Base-by-base conservation (phyloP, 768 basidiomycete genomes). In the Mycena chlorophos region DNA sequence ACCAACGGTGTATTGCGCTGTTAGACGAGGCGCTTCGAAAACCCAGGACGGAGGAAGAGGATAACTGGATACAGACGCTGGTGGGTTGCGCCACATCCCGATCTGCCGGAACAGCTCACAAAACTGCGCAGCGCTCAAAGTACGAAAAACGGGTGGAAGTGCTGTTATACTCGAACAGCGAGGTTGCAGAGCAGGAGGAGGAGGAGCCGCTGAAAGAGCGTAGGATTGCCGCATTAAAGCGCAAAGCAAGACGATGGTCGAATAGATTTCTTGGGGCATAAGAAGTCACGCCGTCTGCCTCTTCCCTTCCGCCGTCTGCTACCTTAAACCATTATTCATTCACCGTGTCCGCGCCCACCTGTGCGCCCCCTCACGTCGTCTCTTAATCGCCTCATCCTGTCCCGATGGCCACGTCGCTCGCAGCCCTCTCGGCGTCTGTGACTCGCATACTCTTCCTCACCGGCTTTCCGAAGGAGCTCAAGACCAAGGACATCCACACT, bases 381-480 rank as follows among this genome's bases (percentile, higher is more conserved):
- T 43, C 57, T 51, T 58, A 58, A 40, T 61, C 64, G 63, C 59
- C 60, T 60, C 69, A 55, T 61, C 51, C n/a, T n/a, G 56, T 58
- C 38, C 39, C 64, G 67, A 90, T 89, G 88, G 78, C 88, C 62
- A 73, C 87, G 57, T 83, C 87, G 26, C 84, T 91, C 63, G 82
- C 90, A 57, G 85, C 87, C 62, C 83, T 95, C 63, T 94, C 95
- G 57, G 95, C 95, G 54, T 93, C 92, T 42, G 94, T 97, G 64
- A 99, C 97, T 48, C 89, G 95, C 61, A 96, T 99, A 68, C 87
- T 99, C 65, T 87, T 81, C 66, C 77, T 99, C 55, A 85, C 86
- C n/a, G 91, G 94, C 63, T 99, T 99, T 69, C 83, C 91, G 10
- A 89, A 94, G 69, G 89, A 94, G 75, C 84, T 99, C 66, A 99